Conservation (phyloP, 176 grass and related monocot genomes). For the Themeda triandra region DNA sequence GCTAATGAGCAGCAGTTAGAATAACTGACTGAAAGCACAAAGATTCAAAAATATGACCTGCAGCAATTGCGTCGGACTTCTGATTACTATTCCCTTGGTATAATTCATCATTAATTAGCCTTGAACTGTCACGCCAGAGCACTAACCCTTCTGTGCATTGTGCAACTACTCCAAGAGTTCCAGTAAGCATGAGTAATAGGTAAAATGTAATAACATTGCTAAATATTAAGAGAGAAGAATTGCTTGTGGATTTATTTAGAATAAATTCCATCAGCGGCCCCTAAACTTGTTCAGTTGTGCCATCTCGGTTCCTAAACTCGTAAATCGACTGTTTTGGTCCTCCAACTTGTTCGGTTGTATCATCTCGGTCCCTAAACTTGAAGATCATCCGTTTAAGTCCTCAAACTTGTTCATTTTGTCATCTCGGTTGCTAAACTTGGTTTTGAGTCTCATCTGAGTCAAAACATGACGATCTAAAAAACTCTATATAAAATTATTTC, state of each 20-base stretch:
- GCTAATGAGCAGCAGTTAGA: neutral
- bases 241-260: neutral
- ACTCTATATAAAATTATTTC: too few relatives aligned
- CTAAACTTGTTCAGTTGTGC: too few relatives aligned
- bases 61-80: constrained; percentile 34
- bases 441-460: too few relatives aligned
- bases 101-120: constrained; percentile 41
- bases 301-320: too few relatives aligned
- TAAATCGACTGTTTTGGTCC: too few relatives aligned
- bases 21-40: neutral
- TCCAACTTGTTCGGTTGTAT: too few relatives aligned
- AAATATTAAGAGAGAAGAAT: neutral
- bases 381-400: too few relatives aligned
- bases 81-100: constrained; percentile 35
- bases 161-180: constrained; percentile 19
- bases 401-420: too few relatives aligned
- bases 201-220: neutral
- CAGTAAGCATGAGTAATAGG: neutral
- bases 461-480: too few relatives aligned
- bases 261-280: too few relatives aligned
- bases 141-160: constrained; percentile 38
- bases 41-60: constrained; percentile 21
- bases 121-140: constrained; percentile 43
- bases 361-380: too few relatives aligned
- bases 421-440: too few relatives aligned